Evolutionary conservation across 495 filamentous ascomycete genomes (phyloP), one percentile per base, ranked within the genome.

Genomic region (Friedmanniomyces endolithicus): DNA sequence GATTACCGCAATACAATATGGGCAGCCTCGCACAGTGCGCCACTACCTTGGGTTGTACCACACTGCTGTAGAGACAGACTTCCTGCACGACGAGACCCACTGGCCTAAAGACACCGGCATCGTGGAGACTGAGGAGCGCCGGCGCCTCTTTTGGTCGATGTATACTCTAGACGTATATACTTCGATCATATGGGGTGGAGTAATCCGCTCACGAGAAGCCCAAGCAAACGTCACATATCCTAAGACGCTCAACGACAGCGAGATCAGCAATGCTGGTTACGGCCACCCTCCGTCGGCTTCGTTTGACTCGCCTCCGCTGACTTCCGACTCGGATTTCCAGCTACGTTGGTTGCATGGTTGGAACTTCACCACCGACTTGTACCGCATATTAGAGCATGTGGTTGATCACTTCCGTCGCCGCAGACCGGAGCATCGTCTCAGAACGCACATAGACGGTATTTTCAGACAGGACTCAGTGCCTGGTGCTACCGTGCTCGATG

Each of bases 121-220:
- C 2, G 64, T 76, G 17, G 75, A 78, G 53, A 65, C 50, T 14
- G 74, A 78, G 53, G 68, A 75, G 55, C 59, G 75, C 23, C 67
- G 74, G 50, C 65, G 75, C 63, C 54, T 77, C 68, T 75, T 75
- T 52, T 78, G 75, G 76, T 75, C 75, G 23, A 75, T 73, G 25
- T 78, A 78, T 54, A 71, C 71, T 3, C 54, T 78, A 1, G 75
- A 78, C 48, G 67, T 78, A 35, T 77, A 71, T 61, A 70, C 70
- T 6, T 69, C 69, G 11, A 68, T 75, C 40, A 71, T 78, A 17
- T 77, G 70, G 70, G 68, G 67, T 29, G 65, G 68, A 12, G 62
- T 73, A 17, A 68, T 76, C 48, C 65, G 71, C 55, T 70, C 66
- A 39, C 71, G 69, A 22, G 74, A 74, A 55, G 63, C 68, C 14